These are phyloP conservation scores for Collybia nuda DNA, from an alignment of 768 basidiomycete genomes.

Conservation along the genomic window DNA sequence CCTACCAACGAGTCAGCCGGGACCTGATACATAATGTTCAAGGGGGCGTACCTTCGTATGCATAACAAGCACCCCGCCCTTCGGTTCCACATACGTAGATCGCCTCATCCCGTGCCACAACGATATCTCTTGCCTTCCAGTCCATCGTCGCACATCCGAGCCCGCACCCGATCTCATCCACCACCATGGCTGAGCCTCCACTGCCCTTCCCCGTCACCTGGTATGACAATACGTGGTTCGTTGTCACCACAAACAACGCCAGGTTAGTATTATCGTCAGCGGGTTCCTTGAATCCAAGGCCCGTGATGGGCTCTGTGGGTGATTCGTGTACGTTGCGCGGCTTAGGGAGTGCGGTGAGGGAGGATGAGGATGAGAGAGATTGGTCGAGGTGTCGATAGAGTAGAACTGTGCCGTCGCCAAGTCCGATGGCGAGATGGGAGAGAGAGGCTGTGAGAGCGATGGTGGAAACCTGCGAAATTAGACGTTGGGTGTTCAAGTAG, in stretches of 20 bases:
- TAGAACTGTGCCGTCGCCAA: constrained; percentile 93
- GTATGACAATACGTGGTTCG: constrained; percentile 75
- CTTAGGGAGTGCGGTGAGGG: constrained; percentile 82
- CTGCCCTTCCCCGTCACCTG: constrained; percentile 71
- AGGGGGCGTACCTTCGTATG: constrained; percentile 75
- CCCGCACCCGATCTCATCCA: constrained; percentile 86
- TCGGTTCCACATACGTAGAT: constrained; percentile 84
- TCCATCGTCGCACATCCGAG: constrained; percentile 87
- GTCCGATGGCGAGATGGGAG: constrained; percentile 85
- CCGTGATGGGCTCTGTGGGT: constrained; percentile 86
- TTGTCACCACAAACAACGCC: constrained; percentile 87
- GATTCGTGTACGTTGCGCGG: constrained; percentile 82
- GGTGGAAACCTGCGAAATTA: constrained; percentile 58
- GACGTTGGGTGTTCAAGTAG: constrained; percentile 4
- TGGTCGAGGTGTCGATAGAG: constrained; percentile 91
- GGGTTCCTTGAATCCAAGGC: constrained; percentile 82
- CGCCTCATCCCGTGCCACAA: constrained; percentile 89
- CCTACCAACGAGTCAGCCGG: constrained; percentile 36
- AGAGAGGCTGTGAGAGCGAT: constrained; percentile 77
- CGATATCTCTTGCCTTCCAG: constrained; percentile 67
- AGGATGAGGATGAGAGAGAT: constrained; percentile 70
- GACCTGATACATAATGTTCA: background rate
- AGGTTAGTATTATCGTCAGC: constrained; percentile 38
- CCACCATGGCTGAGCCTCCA: constrained; percentile 61
- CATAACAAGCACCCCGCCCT: constrained; percentile 81